Percentiles rank a stretch among this genome's conserved stretches.
Evolutionary conservation across 805 yeast genomes (phyloP).

Genomic region (Starmerella riodocensis): DNA sequence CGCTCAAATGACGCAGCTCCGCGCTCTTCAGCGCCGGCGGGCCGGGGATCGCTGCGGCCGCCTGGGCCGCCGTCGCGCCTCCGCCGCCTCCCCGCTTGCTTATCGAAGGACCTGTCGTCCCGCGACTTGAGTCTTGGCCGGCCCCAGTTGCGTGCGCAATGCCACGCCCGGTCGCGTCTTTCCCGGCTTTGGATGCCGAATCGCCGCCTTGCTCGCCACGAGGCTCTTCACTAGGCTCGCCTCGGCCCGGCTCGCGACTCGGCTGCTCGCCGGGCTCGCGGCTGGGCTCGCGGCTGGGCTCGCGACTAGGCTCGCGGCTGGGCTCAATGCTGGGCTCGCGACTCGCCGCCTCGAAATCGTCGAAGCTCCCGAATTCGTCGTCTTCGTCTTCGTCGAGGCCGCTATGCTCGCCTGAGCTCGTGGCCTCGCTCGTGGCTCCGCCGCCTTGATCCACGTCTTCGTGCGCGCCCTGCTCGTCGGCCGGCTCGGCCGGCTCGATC

Average conservation of each 20-base stretch:
- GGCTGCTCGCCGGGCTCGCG: too few species aligned
- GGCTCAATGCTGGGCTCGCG: background rate
- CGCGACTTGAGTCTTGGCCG: too few species aligned
- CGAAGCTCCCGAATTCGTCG: conserved; percentile 29
- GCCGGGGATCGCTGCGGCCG: too few species aligned
- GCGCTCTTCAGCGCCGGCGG: background rate
- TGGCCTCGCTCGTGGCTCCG: background rate
- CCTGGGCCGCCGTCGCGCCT: too few species aligned
- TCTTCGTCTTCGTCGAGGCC: background rate
- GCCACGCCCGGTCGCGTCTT: too few species aligned
- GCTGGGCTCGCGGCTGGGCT: too few species aligned
- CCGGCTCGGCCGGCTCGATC: too few species aligned
- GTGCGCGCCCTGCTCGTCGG: background rate
- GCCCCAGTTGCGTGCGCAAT: too few species aligned
- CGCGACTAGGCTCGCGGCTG: background rate
- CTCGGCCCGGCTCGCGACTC: background rate
- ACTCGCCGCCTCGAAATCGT: conserved; percentile 17
- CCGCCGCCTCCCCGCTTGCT: too few species aligned
- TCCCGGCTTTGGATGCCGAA: too few species aligned
- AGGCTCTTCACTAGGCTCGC: background rate
- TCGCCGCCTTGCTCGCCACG: background rate
- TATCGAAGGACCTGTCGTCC: too few species aligned
- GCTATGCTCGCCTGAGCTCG: background rate
- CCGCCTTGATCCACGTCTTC: background rate
- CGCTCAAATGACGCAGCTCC: background rate